Conservation (phyloP, 768 basidiomycete genomes). For the Russula vinacea region DNA sequence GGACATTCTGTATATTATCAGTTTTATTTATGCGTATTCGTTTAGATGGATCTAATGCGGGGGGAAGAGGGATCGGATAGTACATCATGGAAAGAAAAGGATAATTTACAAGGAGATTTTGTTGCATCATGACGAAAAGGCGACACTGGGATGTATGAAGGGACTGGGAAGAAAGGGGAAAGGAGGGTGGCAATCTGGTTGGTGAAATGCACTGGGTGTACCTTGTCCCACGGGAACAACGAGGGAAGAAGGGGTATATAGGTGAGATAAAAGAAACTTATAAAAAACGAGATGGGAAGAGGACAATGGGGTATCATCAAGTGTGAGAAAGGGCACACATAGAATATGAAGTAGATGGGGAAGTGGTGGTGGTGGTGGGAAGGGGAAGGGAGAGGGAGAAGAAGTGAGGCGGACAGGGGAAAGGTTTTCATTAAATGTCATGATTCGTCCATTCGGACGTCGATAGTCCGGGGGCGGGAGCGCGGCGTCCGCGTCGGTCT, state of each 20-base stretch:
- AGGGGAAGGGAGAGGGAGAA: not conserved
- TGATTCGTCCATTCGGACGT: slow-evolving; percentile 30
- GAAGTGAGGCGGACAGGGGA: not conserved
- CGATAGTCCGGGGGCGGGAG: not conserved
- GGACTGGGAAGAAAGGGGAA: not conserved
- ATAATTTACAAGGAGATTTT: slow-evolving; percentile 8
- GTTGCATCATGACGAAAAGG: slow-evolving; percentile 6
- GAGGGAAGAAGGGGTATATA: not conserved
- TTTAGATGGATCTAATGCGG: slow-evolving; percentile 23
- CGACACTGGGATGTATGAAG: not conserved
- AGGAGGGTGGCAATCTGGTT: not conserved
- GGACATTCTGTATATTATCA: slow-evolving; percentile 3
- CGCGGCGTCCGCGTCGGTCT: slow-evolving; percentile 1
- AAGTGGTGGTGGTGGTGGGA: not conserved
- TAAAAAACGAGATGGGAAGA: not conserved
- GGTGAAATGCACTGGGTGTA: not conserved
- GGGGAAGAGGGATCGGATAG: not conserved
- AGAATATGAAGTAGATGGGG: not conserved
- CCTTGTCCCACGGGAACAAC: not conserved
- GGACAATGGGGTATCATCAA: not conserved
- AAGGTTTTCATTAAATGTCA: not conserved
- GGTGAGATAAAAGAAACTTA: not conserved
- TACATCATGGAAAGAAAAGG: slow-evolving; percentile 9
- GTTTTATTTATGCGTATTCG: slow-evolving; percentile 5
- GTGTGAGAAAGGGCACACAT: not conserved